Conservation (phyloP, 257 asterid genomes). For the Pogostemon cablin region DNA sequence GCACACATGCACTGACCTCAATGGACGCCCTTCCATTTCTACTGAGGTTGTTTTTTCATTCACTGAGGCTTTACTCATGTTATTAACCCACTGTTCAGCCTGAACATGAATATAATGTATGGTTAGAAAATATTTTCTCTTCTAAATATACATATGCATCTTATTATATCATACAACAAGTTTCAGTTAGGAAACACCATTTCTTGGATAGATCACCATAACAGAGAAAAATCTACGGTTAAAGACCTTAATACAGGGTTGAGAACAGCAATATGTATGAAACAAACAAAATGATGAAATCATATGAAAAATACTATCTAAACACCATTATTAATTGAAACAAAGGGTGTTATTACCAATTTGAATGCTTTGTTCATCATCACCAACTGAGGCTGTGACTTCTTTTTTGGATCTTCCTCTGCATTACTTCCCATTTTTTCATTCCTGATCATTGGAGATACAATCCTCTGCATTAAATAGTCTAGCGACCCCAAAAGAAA, state of each 20-base stretch:
- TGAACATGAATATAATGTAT: conserved; percentile 31
- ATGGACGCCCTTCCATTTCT: conserved; percentile 71
- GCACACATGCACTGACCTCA: conserved; percentile 52
- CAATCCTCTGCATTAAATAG: background rate
- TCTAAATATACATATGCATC: background rate
- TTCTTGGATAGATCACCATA: background rate
- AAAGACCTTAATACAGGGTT: background rate
- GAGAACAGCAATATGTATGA: background rate
- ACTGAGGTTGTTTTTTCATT: conserved; percentile 40
- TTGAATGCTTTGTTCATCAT: conserved; percentile 59
- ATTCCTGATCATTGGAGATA: conserved; percentile 31
- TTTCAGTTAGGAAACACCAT: background rate
- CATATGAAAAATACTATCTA: no score
- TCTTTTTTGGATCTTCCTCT: conserved; percentile 47
- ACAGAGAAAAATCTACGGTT: background rate
- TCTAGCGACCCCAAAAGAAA: no score
- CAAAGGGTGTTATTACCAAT: conserved; percentile 46
- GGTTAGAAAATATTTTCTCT: conserved; percentile 8
- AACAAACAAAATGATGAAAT: background rate
- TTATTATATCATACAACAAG: no score
- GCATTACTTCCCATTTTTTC: conserved; percentile 34
- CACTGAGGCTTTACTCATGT: conserved; percentile 53
- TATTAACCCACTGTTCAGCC: conserved; percentile 86
- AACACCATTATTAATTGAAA: no score
- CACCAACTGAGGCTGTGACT: conserved; percentile 54